These are phyloP conservation scores for Trametes cingulata DNA, from an alignment of 768 basidiomycete species.

Conservation along the genomic window DNA sequence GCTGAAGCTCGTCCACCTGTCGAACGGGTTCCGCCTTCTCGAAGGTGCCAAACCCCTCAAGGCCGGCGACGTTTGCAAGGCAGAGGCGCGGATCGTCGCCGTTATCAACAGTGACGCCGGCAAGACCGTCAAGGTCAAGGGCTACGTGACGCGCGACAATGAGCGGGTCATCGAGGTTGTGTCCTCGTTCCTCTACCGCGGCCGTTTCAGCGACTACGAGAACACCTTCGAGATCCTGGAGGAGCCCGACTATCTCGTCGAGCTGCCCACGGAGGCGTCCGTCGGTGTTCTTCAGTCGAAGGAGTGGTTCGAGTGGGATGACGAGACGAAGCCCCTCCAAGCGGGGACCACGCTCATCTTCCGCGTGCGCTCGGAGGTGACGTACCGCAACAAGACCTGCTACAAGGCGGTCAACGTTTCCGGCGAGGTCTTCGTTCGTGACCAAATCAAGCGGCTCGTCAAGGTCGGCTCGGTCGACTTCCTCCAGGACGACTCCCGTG, in stretches of 20 bases:
- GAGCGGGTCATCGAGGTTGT: constrained; percentile 89
- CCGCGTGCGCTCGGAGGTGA: constrained; percentile 82
- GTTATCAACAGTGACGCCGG: constrained; percentile 90
- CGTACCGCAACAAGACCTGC: constrained; percentile 88
- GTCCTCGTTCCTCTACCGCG: constrained; percentile 96
- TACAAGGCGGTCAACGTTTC: constrained; percentile 79
- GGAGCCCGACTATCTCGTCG: constrained; percentile 85
- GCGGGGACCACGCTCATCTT: constrained; percentile 86
- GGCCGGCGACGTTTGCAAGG: constrained; percentile 87
- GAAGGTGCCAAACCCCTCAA: constrained; percentile 73
- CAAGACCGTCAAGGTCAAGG: constrained; percentile 91
- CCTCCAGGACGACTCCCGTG: constrained; percentile 82
- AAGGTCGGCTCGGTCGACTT: constrained; percentile 89
- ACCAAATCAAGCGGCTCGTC: constrained; percentile 84
- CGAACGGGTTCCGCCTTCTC: constrained; percentile 92
- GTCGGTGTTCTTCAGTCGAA: constrained; percentile 93
- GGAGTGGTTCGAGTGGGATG: constrained; percentile 97
- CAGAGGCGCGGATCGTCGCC: constrained; percentile 85
- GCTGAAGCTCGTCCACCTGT: constrained; percentile 93
- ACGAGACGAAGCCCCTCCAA: constrained; percentile 72
- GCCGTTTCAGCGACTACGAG: constrained; percentile 88
- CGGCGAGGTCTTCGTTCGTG: constrained; percentile 85
- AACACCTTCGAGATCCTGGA: constrained; percentile 95
- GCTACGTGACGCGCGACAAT: constrained; percentile 73
- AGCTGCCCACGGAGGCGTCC: constrained; percentile 70